phyloP scores from a whole-genome alignment of 2,329 filamentous ascomycete genomes.

The Colletotrichum camelliae region DNA sequence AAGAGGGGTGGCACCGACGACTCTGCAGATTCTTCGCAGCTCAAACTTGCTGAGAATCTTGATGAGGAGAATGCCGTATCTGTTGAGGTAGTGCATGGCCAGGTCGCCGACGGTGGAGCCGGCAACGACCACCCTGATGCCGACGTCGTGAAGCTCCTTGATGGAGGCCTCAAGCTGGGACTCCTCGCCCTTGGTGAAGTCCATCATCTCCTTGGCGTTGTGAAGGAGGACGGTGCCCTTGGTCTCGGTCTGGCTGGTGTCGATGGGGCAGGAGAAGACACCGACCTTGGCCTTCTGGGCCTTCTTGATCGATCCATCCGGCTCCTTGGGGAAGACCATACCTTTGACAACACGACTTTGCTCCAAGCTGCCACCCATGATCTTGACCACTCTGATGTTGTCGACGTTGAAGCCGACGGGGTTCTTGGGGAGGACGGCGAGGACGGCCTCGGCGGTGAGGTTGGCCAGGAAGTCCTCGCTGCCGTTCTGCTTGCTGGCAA shows the following conservation, averaged over 20 bases:
- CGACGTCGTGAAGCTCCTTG: conserved; percentile 95
- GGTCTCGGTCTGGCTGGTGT: conserved; percentile 95
- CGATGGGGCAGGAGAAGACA: conserved; percentile 95
- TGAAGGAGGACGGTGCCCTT: conserved; percentile 97
- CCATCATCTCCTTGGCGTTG: conserved; percentile 98
- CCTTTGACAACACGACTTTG: conserved; percentile 95
- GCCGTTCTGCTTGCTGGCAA: conserved; percentile 96
- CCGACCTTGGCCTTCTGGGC: conserved; percentile 92
- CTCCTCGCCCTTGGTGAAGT: conserved; percentile 98
- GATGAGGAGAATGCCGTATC: conserved; percentile 93
- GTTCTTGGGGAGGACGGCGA: conserved; percentile 95
- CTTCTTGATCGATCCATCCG: conserved; percentile 92
- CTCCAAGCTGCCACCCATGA: conserved; percentile 95
- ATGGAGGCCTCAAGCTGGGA: conserved; percentile 86
- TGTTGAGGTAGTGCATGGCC: conserved; percentile 96
- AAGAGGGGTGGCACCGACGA: conserved; percentile 95
- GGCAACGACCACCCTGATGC: conserved; percentile 88
- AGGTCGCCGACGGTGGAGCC: conserved; percentile 91
- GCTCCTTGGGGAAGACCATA: conserved; percentile 97
- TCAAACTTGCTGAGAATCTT: conserved; percentile 99
- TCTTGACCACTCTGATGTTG: conserved; percentile 98
- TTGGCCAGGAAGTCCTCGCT: conserved; percentile 87
- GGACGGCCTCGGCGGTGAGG: conserved; percentile 83
- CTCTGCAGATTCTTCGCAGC: conserved; percentile 90
- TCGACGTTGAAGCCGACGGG: conserved; percentile 97